phyloP scores from a whole-genome alignment of 1,284 basidiomycete species.

The Rhodotorula sp. region DNA sequence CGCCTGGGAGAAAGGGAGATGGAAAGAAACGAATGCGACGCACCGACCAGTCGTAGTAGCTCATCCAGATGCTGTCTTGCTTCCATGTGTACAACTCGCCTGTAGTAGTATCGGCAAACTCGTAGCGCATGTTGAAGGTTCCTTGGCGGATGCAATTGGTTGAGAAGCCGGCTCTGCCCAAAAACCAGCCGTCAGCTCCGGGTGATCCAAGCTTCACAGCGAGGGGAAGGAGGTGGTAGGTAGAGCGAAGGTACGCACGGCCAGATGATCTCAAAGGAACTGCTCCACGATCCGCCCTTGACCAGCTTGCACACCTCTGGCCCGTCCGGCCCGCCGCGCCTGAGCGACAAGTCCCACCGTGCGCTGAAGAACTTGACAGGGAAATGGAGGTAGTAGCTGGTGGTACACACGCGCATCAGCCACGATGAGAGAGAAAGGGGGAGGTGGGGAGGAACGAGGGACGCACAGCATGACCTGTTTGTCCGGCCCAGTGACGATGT shows the following conservation, averaged over 20 bases:
- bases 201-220: no score
- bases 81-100: neutral
- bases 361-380: constrained; percentile 3
- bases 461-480: constrained; percentile 7
- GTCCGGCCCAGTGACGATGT: constrained; percentile 20
- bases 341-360: constrained; percentile 10
- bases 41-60: neutral
- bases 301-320: neutral
- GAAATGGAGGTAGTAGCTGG: constrained; percentile 22
- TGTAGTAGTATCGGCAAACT: neutral
- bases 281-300: neutral
- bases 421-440: no score
- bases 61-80: neutral
- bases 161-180: neutral
- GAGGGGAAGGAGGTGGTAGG: neutral
- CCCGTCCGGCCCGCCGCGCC: constrained; percentile 3
- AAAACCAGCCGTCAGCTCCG: neutral
- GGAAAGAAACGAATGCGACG: neutral
- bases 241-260: neutral
- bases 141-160: neutral
- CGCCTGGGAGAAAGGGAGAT: neutral
- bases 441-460: neutral
- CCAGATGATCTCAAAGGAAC: neutral
- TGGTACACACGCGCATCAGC: neutral
- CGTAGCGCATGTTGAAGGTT: neutral